Conservation (phyloP, 169 alveolate genomes). For the Plasmodium relictum region DNA sequence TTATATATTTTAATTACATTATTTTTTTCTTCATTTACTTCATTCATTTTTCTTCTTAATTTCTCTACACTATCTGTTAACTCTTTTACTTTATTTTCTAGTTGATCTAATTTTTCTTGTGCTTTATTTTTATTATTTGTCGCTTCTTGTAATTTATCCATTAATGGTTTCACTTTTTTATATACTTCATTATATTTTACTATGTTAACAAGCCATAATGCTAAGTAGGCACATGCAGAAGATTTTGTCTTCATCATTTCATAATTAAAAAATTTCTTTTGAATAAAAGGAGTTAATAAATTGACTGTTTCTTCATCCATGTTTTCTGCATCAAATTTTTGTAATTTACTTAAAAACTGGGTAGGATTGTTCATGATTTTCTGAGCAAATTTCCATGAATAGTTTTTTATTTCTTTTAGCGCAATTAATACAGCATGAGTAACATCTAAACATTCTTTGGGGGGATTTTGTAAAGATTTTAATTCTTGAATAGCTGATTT, state of each 20-base stretch:
- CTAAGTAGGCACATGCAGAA: slow-evolving; percentile 95
- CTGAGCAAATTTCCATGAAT: slow-evolving; percentile 94
- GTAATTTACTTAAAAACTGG: slow-evolving; percentile 92
- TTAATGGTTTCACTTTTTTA: slow-evolving; percentile 94
- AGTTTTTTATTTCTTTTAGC: slow-evolving; percentile 93
- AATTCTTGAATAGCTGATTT: slow-evolving; percentile 95
- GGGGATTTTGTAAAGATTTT: slow-evolving; percentile 95
- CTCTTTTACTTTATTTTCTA: slow-evolving; percentile 91
- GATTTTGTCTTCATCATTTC: slow-evolving; percentile 95
- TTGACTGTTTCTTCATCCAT: slow-evolving; percentile 94
- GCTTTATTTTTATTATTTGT: slow-evolving; percentile 92
- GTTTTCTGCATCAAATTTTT: slow-evolving; percentile 93
- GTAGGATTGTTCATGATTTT: slow-evolving; percentile 95
- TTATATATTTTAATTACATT: slow-evolving; percentile 92
- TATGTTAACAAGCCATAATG: slow-evolving; percentile 95
- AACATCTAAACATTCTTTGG: slow-evolving; percentile 93
- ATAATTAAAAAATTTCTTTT: slow-evolving; percentile 92
- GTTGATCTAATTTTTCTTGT: slow-evolving; percentile 93
- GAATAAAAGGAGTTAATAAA: slow-evolving; percentile 90
- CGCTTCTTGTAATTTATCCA: slow-evolving; percentile 94
- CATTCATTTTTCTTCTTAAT: slow-evolving; percentile 90
- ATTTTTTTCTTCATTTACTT: slow-evolving; percentile 92
- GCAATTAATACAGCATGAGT: slow-evolving; percentile 94
- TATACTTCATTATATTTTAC: slow-evolving; percentile 95
- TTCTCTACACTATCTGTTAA: slow-evolving; percentile 89